phyloP scores from a whole-genome alignment of 768 basidiomycete genomes.

The Boletus eberwhitei region DNA sequence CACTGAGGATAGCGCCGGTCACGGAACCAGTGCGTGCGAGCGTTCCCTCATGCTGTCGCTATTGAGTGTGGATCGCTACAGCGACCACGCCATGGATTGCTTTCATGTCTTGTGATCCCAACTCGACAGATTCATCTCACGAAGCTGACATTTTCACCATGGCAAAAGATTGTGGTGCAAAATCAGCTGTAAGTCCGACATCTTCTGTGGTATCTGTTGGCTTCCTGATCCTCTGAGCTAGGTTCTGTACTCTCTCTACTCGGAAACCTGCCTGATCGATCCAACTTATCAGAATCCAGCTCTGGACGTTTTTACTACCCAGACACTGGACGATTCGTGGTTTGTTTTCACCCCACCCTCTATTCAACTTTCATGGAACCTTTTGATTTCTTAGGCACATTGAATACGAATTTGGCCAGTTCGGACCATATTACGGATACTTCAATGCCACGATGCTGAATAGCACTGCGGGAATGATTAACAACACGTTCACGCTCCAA shows the following conservation, averaged over 20 bases:
- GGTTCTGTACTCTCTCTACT: constrained; percentile 76
- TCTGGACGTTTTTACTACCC: constrained; percentile 76
- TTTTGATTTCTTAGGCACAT: constrained; percentile 41
- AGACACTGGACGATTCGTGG: constrained; percentile 54
- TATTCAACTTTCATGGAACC: background rate
- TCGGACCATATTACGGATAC: constrained; percentile 46
- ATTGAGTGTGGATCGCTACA: constrained; percentile 25
- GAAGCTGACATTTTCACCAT: constrained; percentile 78
- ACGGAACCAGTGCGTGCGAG: constrained; percentile 48
- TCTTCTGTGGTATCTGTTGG: background rate
- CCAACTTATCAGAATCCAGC: constrained; percentile 63
- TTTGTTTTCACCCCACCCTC: constrained; percentile 32
- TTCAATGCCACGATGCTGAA: constrained; percentile 69
- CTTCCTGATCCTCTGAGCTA: constrained; percentile 27
- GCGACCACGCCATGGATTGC: constrained; percentile 90
- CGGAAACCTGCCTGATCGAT: constrained; percentile 74
- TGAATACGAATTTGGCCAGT: constrained; percentile 58
- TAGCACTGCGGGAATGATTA: constrained; percentile 40
- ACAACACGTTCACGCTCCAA: constrained; percentile 39
- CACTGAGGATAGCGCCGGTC: constrained; percentile 53
- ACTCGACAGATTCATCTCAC: constrained; percentile 60
- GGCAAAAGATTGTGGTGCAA: constrained; percentile 74
- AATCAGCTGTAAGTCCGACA: constrained; percentile 58
- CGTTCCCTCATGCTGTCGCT: constrained; percentile 20
- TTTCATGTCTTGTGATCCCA: constrained; percentile 77